Evolutionary conservation across 2,329 filamentous ascomycete species (phyloP).

Genomic region (Aspergillus sp.): DNA sequence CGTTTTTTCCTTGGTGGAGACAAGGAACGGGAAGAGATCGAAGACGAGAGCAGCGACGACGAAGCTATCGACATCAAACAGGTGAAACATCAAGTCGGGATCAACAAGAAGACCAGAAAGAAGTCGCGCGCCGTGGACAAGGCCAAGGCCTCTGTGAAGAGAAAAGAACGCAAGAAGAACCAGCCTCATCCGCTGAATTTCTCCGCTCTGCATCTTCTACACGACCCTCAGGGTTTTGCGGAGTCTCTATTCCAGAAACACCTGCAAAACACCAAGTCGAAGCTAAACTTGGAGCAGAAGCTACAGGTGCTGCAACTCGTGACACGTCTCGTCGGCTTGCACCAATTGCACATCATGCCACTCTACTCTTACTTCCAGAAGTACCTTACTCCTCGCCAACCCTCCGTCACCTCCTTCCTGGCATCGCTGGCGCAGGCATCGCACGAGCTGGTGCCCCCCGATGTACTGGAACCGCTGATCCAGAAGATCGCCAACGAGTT

Average conservation of each 20-base stretch:
- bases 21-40: slow-evolving; percentile 86
- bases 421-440: slow-evolving; percentile 87
- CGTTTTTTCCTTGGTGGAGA: slow-evolving; percentile 94
- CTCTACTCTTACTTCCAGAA: slow-evolving; percentile 97
- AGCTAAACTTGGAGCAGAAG: slow-evolving; percentile 79
- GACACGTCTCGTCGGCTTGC: slow-evolving; percentile 80
- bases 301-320: slow-evolving; percentile 85
- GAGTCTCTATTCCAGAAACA: slow-evolving; percentile 87
- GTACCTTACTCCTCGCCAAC: slow-evolving; percentile 78
- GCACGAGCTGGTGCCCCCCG: slow-evolving; percentile 84
- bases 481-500: slow-evolving; percentile 98
- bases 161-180: slow-evolving; percentile 77
- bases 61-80: slow-evolving; percentile 66
- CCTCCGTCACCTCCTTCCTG: slow-evolving; percentile 84
- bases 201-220: slow-evolving; percentile 83
- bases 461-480: slow-evolving; percentile 80
- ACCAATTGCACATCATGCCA: slow-evolving; percentile 80
- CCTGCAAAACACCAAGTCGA: slow-evolving; percentile 75
- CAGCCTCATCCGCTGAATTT: slow-evolving; percentile 88
- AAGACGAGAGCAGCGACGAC: slow-evolving; percentile 81
- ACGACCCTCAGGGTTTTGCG: slow-evolving; percentile 90
- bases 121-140: slow-evolving; percentile 68
- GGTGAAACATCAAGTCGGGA: slow-evolving; percentile 73
- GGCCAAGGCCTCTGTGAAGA: slow-evolving; percentile 74
- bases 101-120: slow-evolving; percentile 97